Conservation (phyloP, 495 filamentous ascomycete species). For the Aspergillus conjunctus region DNA sequence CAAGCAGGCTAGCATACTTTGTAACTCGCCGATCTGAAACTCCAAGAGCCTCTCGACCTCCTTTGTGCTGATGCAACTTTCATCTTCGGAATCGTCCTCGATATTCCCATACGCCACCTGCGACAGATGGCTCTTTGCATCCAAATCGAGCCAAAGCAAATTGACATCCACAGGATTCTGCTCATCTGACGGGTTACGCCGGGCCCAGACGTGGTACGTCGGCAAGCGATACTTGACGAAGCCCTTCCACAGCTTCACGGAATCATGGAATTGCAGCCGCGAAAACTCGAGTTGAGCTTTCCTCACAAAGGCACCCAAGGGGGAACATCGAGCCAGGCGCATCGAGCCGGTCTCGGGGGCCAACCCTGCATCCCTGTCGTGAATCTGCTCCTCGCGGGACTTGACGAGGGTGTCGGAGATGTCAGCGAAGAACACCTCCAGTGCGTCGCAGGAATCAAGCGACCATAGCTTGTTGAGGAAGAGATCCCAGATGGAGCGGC, state of each 20-base stretch:
- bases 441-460: constrained; percentile 74
- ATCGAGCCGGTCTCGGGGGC: constrained; percentile 46
- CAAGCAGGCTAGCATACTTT: constrained; percentile 57
- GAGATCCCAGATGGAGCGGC: constrained; percentile 80
- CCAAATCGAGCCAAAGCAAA: constrained; percentile 45
- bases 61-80: constrained; percentile 65
- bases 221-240: constrained; percentile 79
- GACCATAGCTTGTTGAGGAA: constrained; percentile 84
- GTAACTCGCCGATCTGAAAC: constrained; percentile 83
- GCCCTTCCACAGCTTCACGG: constrained; percentile 72
- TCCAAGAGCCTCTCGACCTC: constrained; percentile 84
- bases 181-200: constrained; percentile 62
- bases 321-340: constrained; percentile 67
- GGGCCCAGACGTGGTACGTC: constrained; percentile 69
- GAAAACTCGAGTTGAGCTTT: constrained; percentile 77
- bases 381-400: constrained; percentile 55
- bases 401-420: constrained; percentile 61
- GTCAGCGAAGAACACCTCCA: constrained; percentile 68
- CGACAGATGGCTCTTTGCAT: constrained; percentile 49
- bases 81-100: constrained; percentile 47
- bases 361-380: constrained; percentile 54
- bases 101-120: constrained; percentile 66
- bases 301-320: constrained; percentile 82
- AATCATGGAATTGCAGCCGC: constrained; percentile 75
- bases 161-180: constrained; percentile 71